A percentile compares a stretch with the other conserved stretches of the same genome.
Conservation (phyloP, 305 asterid species). For the Fraxinus angustifolia region DNA sequence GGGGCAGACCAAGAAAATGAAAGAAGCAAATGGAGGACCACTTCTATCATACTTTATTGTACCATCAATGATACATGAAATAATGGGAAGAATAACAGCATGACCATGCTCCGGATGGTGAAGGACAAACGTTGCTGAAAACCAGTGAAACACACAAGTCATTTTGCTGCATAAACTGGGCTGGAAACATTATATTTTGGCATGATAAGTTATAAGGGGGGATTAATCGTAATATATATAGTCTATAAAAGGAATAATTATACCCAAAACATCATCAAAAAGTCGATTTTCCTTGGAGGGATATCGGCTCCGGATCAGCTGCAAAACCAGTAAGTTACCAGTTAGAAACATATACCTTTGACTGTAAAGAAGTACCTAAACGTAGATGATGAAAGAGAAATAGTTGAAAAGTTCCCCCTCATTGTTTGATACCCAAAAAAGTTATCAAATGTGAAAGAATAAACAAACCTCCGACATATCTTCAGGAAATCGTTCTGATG, state of each 20-base stretch:
- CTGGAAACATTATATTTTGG: slow-evolving; percentile 1
- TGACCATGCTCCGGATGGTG: slow-evolving; percentile 99
- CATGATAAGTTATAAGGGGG: not conserved
- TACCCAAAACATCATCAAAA: slow-evolving; percentile 96
- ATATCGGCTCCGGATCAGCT: slow-evolving; percentile 81
- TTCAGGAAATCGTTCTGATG: slow-evolving; percentile 92
- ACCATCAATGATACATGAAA: slow-evolving; percentile 84
- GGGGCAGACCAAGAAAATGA: slow-evolving; percentile 84
- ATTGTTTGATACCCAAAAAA: slow-evolving; percentile 4
- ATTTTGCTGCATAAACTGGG: slow-evolving; percentile 25
- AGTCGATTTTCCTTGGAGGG: slow-evolving; percentile 86
- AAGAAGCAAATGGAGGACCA: slow-evolving; percentile 86
- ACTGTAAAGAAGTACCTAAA: slow-evolving; percentile 16
- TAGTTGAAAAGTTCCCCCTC: not conserved
- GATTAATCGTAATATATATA: slow-evolving; percentile 13
- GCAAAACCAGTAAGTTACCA: slow-evolving; percentile 30
- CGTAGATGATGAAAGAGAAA: slow-evolving; percentile 12
- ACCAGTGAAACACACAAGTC: slow-evolving; percentile 24
- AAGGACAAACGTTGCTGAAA: slow-evolving; percentile 94
- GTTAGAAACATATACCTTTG: slow-evolving; percentile 18
- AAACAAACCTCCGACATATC: slow-evolving; percentile 83
- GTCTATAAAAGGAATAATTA: slow-evolving; percentile 11
- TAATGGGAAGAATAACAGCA: slow-evolving; percentile 90
- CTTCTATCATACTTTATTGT: slow-evolving; percentile 69
- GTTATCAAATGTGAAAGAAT: slow-evolving; percentile 3